A percentile compares a stretch with the other conserved stretches of the same genome.
phyloP scores from a whole-genome alignment of 2,329 filamentous ascomycete genomes.

The Helotiales sp. region DNA sequence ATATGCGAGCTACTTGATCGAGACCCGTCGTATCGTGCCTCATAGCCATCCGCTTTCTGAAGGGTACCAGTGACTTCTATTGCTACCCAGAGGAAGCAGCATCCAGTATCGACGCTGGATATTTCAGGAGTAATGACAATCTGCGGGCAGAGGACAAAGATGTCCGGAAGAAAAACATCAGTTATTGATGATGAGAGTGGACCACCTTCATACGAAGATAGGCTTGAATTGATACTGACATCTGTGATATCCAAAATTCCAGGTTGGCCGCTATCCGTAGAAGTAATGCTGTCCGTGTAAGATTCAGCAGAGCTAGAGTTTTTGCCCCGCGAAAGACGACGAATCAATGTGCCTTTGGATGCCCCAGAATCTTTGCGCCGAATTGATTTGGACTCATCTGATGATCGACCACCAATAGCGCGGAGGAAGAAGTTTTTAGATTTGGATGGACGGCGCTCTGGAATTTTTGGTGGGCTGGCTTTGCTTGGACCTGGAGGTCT shows the following conservation, averaged over 20 bases:
- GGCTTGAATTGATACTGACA: conserved; percentile 26
- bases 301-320: conserved; percentile 19
- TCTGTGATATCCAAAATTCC: conserved; percentile 32
- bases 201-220: conserved; percentile 23
- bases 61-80: conserved; percentile 44
- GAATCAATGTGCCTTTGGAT: conserved; percentile 34
- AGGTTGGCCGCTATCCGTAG: conserved; percentile 15
- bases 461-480: conserved; percentile 27
- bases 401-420: conserved; percentile 33
- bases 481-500: conserved; percentile 8
- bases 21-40: neutral
- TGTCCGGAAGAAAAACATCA: conserved; percentile 1
- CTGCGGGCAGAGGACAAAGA: conserved; percentile 38
- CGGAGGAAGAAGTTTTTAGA: conserved; percentile 42
- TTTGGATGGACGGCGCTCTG: conserved; percentile 36
- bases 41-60: conserved; percentile 29
- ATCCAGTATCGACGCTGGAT: conserved; percentile 38
- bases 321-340: conserved; percentile 34
- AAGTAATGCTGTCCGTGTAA: conserved; percentile 15
- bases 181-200: conserved; percentile 12
- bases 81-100: conserved; percentile 44
- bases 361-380: conserved; percentile 17
- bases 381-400: conserved; percentile 23
- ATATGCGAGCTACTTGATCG: conserved; percentile 1
- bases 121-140: conserved; percentile 43